Base-by-base conservation (phyloP, 2,329 filamentous ascomycete genomes). In the Pyricularia pennisetigena region DNA sequence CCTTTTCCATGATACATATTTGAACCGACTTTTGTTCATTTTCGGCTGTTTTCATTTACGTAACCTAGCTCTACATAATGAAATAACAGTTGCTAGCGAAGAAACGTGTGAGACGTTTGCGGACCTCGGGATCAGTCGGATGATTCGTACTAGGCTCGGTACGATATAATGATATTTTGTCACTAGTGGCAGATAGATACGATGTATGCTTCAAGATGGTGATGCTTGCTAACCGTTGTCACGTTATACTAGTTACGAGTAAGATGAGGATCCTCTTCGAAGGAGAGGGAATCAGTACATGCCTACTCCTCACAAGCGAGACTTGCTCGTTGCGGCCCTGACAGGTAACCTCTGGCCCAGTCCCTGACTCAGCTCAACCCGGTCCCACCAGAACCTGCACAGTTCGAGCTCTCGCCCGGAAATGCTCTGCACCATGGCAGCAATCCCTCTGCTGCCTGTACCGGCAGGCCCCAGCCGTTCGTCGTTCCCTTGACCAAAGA, bases 351-450 rank as follows among this genome's bases (percentile, higher is more conserved):
- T 59, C 66, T 28, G 76, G 1, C 78, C 80, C 69, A 77, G 76
- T 8, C 81, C 82, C 72, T 85, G 76, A 71, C 82, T 84, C 65
- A 82, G 72, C 68, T 79, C 75, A 24, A 83, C 82, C 69, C 82
- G 81, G 14, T 79, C 79, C 84, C 85, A 89, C 88, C 88, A 90
- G 74, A 87, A 90, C 14, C 77, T 75, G 72, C 84, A 87, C 72
- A 85, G 82, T 66, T 79, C 75, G 67, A 76, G 76, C 69, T 85
- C 83, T 69, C 78, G 78, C 4, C 74, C 75, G 26, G 79, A 84
- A 77, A 81, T 74, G 68, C 66, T 76, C 70, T 79, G 75, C 68
- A 82, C 76, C 68, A 80, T 73, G 0, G 81, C 83, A 0, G 82
- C 77, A 2, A 77, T 74, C 1, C 85, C 87, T 12, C 68, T 72